These are phyloP conservation scores for Leishmania major DNA, from an alignment of 208 protist genomes.

Conservation along the genomic window DNA sequence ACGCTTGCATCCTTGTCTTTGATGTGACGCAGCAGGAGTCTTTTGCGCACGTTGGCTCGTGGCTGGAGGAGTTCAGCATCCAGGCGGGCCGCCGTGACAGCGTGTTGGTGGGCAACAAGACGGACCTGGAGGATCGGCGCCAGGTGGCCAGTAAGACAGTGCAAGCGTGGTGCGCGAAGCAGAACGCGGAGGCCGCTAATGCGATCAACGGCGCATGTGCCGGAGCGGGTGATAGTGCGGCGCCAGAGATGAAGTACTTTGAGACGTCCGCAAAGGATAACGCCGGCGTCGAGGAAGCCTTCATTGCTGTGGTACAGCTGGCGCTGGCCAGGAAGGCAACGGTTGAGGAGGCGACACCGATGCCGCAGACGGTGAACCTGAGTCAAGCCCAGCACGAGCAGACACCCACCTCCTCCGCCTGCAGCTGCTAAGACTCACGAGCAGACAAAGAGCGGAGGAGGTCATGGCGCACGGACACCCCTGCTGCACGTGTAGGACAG, in stretches of 20 bases:
- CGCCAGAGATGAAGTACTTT: constrained; percentile 95
- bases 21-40: constrained; percentile 88
- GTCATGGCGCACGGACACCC: background rate
- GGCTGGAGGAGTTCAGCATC: constrained; percentile 98
- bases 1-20: constrained; percentile 96
- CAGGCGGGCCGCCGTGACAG: constrained; percentile 97
- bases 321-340: constrained; percentile 78
- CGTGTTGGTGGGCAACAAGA: constrained; percentile 99
- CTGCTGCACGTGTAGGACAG: background rate
- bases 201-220: constrained; percentile 23
- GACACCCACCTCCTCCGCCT: constrained; percentile 32
- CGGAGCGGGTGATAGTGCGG: constrained; percentile 10
- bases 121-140: constrained; percentile 95
- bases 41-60: constrained; percentile 92
- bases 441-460: background rate
- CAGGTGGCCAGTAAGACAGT: constrained; percentile 93
- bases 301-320: constrained; percentile 80
- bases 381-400: constrained; percentile 32
- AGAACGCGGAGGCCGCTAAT: constrained; percentile 57
- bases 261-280: constrained; percentile 99
- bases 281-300: constrained; percentile 98
- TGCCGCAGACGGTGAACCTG: constrained; percentile 77
- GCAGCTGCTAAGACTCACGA: constrained; percentile 20
- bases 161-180: constrained; percentile 95
- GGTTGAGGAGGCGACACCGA: constrained; percentile 51